A percentile compares a stretch with the other conserved stretches of the same genome.
phyloP scores from a whole-genome alignment of 2,329 filamentous ascomycete genomes.

The Ophiocordyceps camponoti-leonardi region DNA sequence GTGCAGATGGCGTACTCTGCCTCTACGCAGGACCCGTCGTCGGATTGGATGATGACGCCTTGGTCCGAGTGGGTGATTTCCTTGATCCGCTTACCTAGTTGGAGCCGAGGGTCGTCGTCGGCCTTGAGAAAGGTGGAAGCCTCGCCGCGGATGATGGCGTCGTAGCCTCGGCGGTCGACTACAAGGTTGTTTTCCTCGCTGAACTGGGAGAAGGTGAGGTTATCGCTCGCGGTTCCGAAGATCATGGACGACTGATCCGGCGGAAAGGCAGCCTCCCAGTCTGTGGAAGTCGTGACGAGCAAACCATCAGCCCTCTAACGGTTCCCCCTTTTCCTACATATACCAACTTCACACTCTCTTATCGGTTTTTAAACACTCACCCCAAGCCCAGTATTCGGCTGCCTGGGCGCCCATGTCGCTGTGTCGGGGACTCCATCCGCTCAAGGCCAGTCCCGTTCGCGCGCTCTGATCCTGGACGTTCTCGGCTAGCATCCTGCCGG shows the following conservation, averaged over 20 bases:
- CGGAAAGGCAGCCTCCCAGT: slow-evolving; percentile 39
- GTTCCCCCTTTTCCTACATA: too few relatives aligned
- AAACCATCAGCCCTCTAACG: neutral
- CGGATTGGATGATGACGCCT: slow-evolving; percentile 33
- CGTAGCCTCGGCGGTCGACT: slow-evolving; percentile 43
- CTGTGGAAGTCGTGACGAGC: slow-evolving; percentile 1
- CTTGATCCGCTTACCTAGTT: slow-evolving; percentile 39
- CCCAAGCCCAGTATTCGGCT: slow-evolving; percentile 40
- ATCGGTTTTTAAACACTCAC: slow-evolving; percentile 3
- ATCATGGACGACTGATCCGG: slow-evolving; percentile 39
- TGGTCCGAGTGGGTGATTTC: slow-evolving; percentile 32
- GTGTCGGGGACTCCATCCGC: slow-evolving; percentile 41
- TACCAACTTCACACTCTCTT: too few relatives aligned
- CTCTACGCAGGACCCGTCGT: slow-evolving; percentile 36
- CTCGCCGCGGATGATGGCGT: slow-evolving; percentile 36
- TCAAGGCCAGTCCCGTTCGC: slow-evolving; percentile 40
- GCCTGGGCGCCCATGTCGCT: slow-evolving; percentile 36
- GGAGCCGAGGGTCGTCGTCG: slow-evolving; percentile 38
- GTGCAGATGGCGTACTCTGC: slow-evolving; percentile 49
- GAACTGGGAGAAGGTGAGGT: slow-evolving; percentile 45
- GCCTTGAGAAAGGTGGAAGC: slow-evolving; percentile 36
- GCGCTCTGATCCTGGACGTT: slow-evolving; percentile 45
- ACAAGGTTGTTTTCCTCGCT: slow-evolving; percentile 45
- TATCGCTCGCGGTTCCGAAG: slow-evolving; percentile 37
- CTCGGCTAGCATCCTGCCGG: slow-evolving; percentile 37